These are phyloP conservation scores for Claviceps capensis DNA, from an alignment of 2,329 filamentous ascomycete genomes.

Conservation along the genomic window DNA sequence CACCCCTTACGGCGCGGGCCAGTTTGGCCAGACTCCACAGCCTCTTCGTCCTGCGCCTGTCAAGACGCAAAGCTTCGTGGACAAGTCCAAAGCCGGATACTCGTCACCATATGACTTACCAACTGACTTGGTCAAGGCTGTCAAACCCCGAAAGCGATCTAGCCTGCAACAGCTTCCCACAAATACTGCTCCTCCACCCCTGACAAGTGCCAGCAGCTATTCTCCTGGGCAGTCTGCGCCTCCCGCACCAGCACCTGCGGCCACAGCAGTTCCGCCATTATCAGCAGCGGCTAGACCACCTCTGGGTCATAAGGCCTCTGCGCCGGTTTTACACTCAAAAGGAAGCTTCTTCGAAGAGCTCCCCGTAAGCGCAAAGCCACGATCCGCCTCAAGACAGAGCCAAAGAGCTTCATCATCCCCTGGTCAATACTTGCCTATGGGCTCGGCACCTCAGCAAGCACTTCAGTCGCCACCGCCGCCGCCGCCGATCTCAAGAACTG, in stretches of 20 bases:
- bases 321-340: constrained; percentile 25
- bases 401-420: constrained; percentile 27
- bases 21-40: constrained; percentile 25
- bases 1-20: constrained; percentile 14
- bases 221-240: constrained; percentile 14
- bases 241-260: constrained; percentile 11
- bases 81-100: constrained; percentile 85
- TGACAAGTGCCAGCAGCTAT: constrained; percentile 48
- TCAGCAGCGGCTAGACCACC: constrained; percentile 9
- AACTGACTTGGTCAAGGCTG: constrained; percentile 52
- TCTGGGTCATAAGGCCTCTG: constrained; percentile 22
- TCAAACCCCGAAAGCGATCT: constrained; percentile 53
- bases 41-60: constrained; percentile 28
- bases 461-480: constrained; percentile 7
- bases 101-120: constrained; percentile 90
- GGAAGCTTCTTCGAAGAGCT: constrained; percentile 67
- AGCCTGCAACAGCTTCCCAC: constrained; percentile 42
- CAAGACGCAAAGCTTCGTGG: constrained; percentile 71
- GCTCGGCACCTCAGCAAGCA: not conserved
- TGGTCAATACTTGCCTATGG: constrained; percentile 8
- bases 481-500: constrained; percentile 16
- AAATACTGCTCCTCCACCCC: constrained; percentile 33
- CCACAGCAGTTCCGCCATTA: constrained; percentile 5
- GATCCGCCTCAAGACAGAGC: constrained; percentile 43
- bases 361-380: constrained; percentile 47